phyloP scores from a whole-genome alignment of 2,329 filamentous ascomycete genomes.

The Penicillium sp. region DNA sequence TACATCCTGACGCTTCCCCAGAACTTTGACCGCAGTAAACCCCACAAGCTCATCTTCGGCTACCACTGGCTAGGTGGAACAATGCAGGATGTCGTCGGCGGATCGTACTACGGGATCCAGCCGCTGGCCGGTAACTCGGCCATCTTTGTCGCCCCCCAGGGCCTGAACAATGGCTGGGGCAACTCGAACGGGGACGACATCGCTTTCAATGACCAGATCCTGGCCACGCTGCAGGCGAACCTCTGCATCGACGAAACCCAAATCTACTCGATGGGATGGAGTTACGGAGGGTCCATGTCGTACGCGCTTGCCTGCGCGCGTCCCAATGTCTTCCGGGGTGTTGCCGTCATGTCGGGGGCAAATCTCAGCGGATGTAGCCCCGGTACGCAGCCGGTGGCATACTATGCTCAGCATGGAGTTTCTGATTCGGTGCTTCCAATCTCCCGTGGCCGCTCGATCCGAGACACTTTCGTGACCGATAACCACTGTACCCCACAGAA shows the following conservation, averaged over 20 bases:
- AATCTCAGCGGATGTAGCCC: constrained; percentile 39
- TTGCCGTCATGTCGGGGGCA: constrained; percentile 40
- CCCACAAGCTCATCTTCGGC: constrained; percentile 47
- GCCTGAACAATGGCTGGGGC: constrained; percentile 39
- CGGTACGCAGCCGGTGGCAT: constrained; percentile 44
- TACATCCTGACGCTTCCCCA: neutral
- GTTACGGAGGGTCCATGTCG: constrained; percentile 49
- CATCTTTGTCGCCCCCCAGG: constrained; percentile 46
- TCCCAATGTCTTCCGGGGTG: constrained; percentile 42
- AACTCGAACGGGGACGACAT: constrained; percentile 48
- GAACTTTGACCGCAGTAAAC: constrained; percentile 42
- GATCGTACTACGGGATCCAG: constrained; percentile 25
- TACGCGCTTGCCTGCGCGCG: constrained; percentile 47
- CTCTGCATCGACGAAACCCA: constrained; percentile 48
- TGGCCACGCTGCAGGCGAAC: constrained; percentile 40
- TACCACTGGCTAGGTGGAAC: constrained; percentile 46
- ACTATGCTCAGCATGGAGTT: constrained; percentile 44
- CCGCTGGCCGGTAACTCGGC: constrained; percentile 47
- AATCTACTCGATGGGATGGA: constrained; percentile 50
- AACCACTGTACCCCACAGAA: constrained; percentile 1
- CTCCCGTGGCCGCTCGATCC: neutral
- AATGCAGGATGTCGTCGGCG: constrained; percentile 40
- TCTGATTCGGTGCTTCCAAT: constrained; percentile 38
- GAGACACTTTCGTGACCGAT: neutral
- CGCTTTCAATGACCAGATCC: constrained; percentile 43